Conservation (phyloP, 202 grass and related monocot species). For the Carex sylvatica region DNA sequence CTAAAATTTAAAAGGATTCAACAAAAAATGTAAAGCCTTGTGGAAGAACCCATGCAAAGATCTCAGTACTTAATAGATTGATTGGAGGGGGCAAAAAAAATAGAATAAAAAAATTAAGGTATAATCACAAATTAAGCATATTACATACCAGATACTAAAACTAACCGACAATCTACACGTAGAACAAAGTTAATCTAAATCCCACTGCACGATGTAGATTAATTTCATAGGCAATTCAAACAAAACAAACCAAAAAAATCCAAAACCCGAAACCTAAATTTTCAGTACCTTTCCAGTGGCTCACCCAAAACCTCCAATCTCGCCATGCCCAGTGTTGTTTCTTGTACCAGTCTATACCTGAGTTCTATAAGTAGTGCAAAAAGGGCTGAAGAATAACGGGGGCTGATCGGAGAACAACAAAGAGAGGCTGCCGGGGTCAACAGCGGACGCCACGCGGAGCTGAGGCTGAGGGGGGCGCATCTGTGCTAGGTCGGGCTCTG, state of each 20-base stretch:
- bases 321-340: constrained; percentile 76
- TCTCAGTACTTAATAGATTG: not conserved
- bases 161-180: not conserved
- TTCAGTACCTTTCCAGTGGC: constrained; percentile 60
- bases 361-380: too few relatives aligned
- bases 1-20: not conserved
- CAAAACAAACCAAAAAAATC: not conserved
- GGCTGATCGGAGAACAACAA: too few relatives aligned
- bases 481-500: too few relatives aligned
- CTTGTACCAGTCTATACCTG: too few relatives aligned
- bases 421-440: too few relatives aligned
- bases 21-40: not conserved
- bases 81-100: not conserved
- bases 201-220: not conserved
- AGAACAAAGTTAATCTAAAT: not conserved
- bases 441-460: too few relatives aligned
- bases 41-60: not conserved
- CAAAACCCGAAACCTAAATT: not conserved
- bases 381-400: too few relatives aligned
- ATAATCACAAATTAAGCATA: not conserved
- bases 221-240: not conserved
- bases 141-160: not conserved
- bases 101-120: not conserved
- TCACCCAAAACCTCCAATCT: constrained; percentile 75
- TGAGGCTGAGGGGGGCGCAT: too few relatives aligned